Conservation (phyloP, 2,329 filamentous ascomycete species). For the Trichophaea hybrida region DNA sequence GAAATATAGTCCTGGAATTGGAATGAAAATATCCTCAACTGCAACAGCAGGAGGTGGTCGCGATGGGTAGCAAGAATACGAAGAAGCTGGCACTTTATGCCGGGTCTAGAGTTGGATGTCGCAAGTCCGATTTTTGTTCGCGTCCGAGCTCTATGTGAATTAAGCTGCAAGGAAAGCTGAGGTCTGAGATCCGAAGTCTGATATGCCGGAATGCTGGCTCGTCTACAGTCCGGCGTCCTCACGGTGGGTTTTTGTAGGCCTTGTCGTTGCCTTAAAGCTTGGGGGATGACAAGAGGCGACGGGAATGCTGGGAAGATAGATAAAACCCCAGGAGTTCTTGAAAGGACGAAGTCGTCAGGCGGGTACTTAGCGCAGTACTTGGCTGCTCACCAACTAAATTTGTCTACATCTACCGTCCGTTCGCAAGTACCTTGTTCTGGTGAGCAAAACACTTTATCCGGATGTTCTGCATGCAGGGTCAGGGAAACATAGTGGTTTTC, state of each 20-base stretch:
- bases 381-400: not conserved
- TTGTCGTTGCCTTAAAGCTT: not conserved
- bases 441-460: not conserved
- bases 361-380: not conserved
- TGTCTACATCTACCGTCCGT: not conserved
- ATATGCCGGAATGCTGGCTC: too few relatives aligned
- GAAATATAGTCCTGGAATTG: not conserved
- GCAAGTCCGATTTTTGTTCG: not conserved
- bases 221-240: too few relatives aligned
- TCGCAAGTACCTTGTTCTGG: not conserved
- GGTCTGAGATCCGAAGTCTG: not conserved
- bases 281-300: not conserved
- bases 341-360: not conserved
- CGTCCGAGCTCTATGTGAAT: not conserved
- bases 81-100: not conserved
- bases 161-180: not conserved
- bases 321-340: not conserved
- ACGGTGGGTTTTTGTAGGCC: not conserved
- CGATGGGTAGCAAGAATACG: not conserved
- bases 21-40: too few relatives aligned
- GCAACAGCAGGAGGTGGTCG: too few relatives aligned
- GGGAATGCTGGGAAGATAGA: not conserved
- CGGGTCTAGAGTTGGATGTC: not conserved
- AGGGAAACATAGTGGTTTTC: not conserved
- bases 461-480: not conserved